Evolutionary conservation across 2,329 filamentous ascomycete genomes (phyloP), one percentile per base, ranked within the genome.

Genomic region (Ascosphaera pollenicola): DNA sequence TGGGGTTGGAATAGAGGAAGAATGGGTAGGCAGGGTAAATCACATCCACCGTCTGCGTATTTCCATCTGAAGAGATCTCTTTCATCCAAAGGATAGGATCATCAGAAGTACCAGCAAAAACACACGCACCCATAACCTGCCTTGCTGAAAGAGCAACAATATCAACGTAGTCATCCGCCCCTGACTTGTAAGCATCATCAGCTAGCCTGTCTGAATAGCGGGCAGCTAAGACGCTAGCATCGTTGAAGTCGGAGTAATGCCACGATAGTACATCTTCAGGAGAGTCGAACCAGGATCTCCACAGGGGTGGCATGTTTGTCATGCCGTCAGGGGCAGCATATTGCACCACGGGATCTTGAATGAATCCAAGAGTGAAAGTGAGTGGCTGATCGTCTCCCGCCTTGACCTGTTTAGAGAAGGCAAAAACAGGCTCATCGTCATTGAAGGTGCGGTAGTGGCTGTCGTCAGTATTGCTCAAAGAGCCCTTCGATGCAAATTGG

Each of bases 21-120:
- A 87, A 89, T 0, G 82, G 80, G 56, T 83, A 85, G 0, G 80
- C 69, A 0, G 81, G 82, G 61, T 84, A 89, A 48, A 91, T 87
- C 41, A 91, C 79, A 58, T 87, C 80, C 8, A 89, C 78, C 0
- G 81, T 89, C 52, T 89, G 81, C 54, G 75, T 75, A 49, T 91
- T 87, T 3, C 81, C 81, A 48, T 87, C 79, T 2, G 78, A 84
- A 1, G 78, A 83, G 41, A 89, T 87, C 54, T 89, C 82, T 52
- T 89, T 89, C 43, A 87, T 59, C 57, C 89, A 89, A 17, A 89
- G 55, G 34, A 87, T 66, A 0, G 78, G 78, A 44, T 73, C 65
- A 3, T 82, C 69, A 3, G 70, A 69, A 16, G 79, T 78, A 35
- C 78, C 71, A 5, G 78, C 70, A 51, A 84, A 79, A 45, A 75